Base-by-base conservation (phyloP, 345 rosid genomes). In the Carallia pectinifolia region DNA sequence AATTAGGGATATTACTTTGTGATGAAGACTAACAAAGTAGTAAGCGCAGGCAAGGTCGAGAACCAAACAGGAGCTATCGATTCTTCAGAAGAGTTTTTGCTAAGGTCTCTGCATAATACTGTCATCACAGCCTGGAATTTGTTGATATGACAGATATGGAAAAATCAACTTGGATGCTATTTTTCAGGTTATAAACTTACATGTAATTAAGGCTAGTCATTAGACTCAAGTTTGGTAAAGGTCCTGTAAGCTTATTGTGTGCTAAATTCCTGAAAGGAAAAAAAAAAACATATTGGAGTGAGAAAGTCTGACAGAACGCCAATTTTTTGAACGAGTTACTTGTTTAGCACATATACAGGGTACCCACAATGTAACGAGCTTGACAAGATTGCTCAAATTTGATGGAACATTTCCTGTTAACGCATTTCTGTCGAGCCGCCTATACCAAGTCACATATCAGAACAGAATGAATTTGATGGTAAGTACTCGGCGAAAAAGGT, bases 261-360 rank as follows among this genome's bases (percentile, higher is more conserved):
- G 97, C 99, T 74, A 95, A 79, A 80, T 92, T 83, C 86, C 99
- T 95, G 86, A n/a, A n/a, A n/a, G n/a, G n/a, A n/a, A n/a, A n/a
- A n/a, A n/a, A 73, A 66, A 71, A 61, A 52, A 53, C 37, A 33
- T 66, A 69, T 27, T 31, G 5, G 36, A 44, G 34, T 6, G 34
- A 69, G 63, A n/a, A n/a, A n/a, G n/a, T n/a, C 61, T 44, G 19
- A 30, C 6, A 8, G 53, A 52, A 58, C 53, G 17, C 34, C 12
- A 64, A 9, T 4, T 9, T 40, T 40, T 40, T 12, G 47, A 40
- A 2, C 47, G 13, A 9, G 8, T 40, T 40, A 40, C 47, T 40
- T 40, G 47, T 40, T 40, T 40, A 40, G 47, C 47, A 40, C 8
- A 40, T 40, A 2, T 40, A 9, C 47, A 40, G 47, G 10, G 61